Base-by-base conservation (phyloP, 805 yeast species). In the Priceomyces melissophilus region DNA sequence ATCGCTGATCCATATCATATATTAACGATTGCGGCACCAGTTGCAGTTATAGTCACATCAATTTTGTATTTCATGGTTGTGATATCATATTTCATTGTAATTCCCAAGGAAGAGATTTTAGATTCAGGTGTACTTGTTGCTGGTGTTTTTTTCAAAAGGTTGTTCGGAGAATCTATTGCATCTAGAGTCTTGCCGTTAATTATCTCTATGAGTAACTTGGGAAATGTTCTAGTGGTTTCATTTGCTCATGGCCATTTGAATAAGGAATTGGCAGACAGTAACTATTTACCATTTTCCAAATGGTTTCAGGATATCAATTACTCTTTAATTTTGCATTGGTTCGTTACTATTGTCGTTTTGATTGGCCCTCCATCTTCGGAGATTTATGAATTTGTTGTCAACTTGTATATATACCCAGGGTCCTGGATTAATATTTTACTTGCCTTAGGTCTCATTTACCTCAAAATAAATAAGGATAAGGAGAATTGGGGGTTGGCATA, bases 51-150 rank as follows among this genome's bases (percentile, higher is more conserved):
- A 1, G 49, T 73, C 11, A 78, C 80, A 10, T 76, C 82, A 9
- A 46, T 67, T 1, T 65, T 81, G 11, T 81, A 81, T 54, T 67
- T 79, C 43, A 54, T 79, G 39, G 84, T 82, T 34, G 72, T 79
- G 34, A 50, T 78, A 20, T 78, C 85, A 5, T 81, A 81, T 54
- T 73, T 78, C 44, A 64, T 77, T 2, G 81, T 78, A 11, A 74
- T 78, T 10, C 74, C 74, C 8, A 64, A 68, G 35, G 65, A 69
- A 3, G 75, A 71, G 46, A 65, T 79, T 40, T 55, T 65, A 35
- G 61, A 70, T 25, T 75, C 84, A 3, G 87, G 87, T 0, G 84
- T 77, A 2, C 61, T 81, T 20, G 76, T 81, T 9, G 86, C 87
- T 0, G 87, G 85, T 9, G 65, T 75, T 3, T 81, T 76, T 57